Evolutionary conservation across 148 eudicot species (phyloP), one percentile per base, ranked within the genome.

Genomic region (Fagopyrum homotropicum): DNA sequence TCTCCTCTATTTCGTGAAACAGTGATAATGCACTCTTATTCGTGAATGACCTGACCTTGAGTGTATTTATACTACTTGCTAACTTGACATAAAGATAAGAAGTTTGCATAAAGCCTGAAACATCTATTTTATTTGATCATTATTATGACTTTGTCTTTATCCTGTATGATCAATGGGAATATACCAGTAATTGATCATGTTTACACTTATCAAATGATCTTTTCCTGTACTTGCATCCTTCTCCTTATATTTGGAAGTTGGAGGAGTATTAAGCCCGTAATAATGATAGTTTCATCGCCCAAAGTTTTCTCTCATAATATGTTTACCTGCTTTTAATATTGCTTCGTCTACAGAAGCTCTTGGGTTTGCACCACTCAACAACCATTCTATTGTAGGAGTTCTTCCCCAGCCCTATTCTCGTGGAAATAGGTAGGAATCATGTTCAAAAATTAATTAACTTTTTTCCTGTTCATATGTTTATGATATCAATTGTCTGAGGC

Each of bases 391-490:
- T 77, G 97, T 92, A 79, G 97, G 96, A 78, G 77, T 95, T 73
- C 92, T 92, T 74, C 81, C 96, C 73, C 99, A 95, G 81, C 99
- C 99, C 76, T 84, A 82, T 84, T 86, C 94, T 78, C 63, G 40
- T 70, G 92, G 91, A 80, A 88, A 88, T 76, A 95, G 99, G 99
- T 72, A 17, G 47, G 54, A 66, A 66, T 66, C 81, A 83, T 79
- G 86, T 72, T 59, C 44, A 59, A 45, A 55, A 79, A 56, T 44
- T 45, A 77, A 61, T 79, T 55, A 79, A 76, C 9, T 64, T 43
- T 66, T 57, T 75, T 51, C 76, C 74, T 63, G 63, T n/a, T 59
- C 45, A 47, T 72, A 45, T 78, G 66, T 46, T 79, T 64, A 35
- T 35, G 40, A 35, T 35, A 35, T 70, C 74, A 71, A 76, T 40